Evolutionary conservation across 78 protist species (phyloP).

Genomic region (Emiliania huxleyi): DNA sequence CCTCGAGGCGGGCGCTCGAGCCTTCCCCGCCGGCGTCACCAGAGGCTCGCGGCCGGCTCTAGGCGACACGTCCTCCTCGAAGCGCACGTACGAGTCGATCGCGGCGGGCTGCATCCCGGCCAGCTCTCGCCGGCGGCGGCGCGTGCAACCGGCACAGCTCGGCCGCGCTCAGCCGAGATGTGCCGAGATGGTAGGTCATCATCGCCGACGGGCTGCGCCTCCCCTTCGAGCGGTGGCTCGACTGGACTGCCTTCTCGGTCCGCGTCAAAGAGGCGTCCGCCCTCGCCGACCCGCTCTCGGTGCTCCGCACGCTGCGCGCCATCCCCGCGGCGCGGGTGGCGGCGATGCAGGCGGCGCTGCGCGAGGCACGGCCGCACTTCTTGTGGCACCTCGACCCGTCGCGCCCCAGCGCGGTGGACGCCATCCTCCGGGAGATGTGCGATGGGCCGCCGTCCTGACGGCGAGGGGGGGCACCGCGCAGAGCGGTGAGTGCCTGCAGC

Average conservation of each 20-base stretch:
- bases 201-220: not conserved
- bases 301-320: not conserved
- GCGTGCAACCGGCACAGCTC: too few species aligned
- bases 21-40: not conserved
- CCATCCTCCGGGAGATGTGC: not conserved
- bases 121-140: too few species aligned
- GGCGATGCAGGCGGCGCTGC: not conserved
- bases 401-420: not conserved
- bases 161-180: too few species aligned
- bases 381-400: not conserved
- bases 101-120: conserved; percentile 3
- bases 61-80: not conserved
- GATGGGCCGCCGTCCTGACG: not conserved
- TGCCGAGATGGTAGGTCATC: too few species aligned
- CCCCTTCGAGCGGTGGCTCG: not conserved
- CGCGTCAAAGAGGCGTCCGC: not conserved
- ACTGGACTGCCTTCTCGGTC: not conserved
- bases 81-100: not conserved
- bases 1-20: not conserved
- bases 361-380: not conserved
- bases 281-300: not conserved
- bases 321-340: not conserved
- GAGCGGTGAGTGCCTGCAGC: too few species aligned
- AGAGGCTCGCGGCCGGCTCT: too few species aligned
- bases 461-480: too few species aligned